phyloP scores from a whole-genome alignment of 2,329 filamentous ascomycete species.

The Alternaria angustiovoidea region DNA sequence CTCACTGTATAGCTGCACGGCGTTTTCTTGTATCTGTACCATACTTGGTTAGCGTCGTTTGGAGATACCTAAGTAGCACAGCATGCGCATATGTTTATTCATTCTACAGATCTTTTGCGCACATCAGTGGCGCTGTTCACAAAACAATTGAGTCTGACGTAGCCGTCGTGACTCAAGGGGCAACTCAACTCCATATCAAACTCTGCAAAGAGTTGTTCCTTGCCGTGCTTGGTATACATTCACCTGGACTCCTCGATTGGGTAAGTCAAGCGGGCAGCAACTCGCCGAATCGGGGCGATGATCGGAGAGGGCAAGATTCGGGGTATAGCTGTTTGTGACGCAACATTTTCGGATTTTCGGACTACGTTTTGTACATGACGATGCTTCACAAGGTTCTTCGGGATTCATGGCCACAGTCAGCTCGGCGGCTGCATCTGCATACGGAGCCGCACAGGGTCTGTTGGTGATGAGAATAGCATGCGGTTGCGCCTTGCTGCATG shows the following conservation, averaged over 20 bases:
- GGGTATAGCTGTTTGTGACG: constrained; percentile 1
- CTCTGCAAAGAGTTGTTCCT: constrained; percentile 3
- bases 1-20: constrained; percentile 14
- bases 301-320: constrained; percentile 12
- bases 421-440: neutral
- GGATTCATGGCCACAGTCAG: neutral
- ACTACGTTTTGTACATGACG: neutral
- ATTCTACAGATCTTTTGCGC: neutral
- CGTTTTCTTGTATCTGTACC: constrained; percentile 17
- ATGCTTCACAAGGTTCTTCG: neutral
- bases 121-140: neutral
- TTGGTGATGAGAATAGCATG: neutral
- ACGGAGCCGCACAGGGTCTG: neutral
- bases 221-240: constrained; percentile 2
- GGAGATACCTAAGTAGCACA: constrained; percentile 23
- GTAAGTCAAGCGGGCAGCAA: constrained; percentile 24
- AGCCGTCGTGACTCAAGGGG: constrained; percentile 1
- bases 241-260: constrained; percentile 11
- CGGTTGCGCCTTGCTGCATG: neutral
- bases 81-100: constrained; percentile 7
- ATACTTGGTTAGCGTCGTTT: constrained; percentile 16
- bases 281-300: constrained; percentile 11
- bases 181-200: neutral
- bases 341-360: constrained; percentile 1
- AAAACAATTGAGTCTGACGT: neutral